A percentile compares a stretch with the other conserved stretches of the same genome.
Conservation (phyloP, 768 basidiomycete genomes). For the Amanita phalloides region DNA sequence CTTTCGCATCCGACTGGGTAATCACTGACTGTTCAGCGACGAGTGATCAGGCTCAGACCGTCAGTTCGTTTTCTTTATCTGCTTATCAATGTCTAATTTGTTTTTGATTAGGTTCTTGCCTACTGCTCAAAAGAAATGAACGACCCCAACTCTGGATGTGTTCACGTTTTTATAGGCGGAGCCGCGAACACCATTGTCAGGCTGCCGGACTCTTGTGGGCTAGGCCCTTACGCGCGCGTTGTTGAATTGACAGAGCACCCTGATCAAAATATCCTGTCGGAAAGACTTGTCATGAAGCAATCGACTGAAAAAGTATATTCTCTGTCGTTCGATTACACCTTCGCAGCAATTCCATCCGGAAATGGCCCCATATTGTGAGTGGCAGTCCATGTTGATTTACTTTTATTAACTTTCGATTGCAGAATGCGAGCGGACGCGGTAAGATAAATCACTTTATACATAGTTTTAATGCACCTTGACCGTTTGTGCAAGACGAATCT, state of each 20-base stretch:
- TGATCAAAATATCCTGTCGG: slow-evolving; percentile 11
- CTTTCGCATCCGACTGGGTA: slow-evolving; percentile 13
- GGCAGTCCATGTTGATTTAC: background rate
- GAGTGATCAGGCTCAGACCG: slow-evolving; percentile 13
- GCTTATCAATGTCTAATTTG: background rate
- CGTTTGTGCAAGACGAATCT: background rate
- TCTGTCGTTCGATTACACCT: slow-evolving; percentile 12
- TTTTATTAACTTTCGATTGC: background rate
- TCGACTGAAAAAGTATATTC: slow-evolving; percentile 11
- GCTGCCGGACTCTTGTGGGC: slow-evolving; percentile 15
- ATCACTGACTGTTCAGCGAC: slow-evolving; percentile 10
- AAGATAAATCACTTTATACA: background rate
- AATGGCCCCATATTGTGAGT: slow-evolving; percentile 10
- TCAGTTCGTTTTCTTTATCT: background rate
- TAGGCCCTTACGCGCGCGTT: slow-evolving; percentile 17
- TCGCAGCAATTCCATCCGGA: slow-evolving; percentile 8
- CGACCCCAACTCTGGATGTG: slow-evolving; percentile 8
- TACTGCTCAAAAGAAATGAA: slow-evolving; percentile 12
- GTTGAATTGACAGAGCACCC: slow-evolving; percentile 10
- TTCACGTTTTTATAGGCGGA: slow-evolving; percentile 14
- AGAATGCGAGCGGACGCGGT: background rate
- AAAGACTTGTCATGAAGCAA: slow-evolving; percentile 6
- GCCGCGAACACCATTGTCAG: slow-evolving; percentile 15
- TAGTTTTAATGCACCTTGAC: background rate
- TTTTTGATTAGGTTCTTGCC: slow-evolving; percentile 9